Base-by-base conservation (phyloP, 176 grass and related monocot species). In the Pontederia paniculata region DNA sequence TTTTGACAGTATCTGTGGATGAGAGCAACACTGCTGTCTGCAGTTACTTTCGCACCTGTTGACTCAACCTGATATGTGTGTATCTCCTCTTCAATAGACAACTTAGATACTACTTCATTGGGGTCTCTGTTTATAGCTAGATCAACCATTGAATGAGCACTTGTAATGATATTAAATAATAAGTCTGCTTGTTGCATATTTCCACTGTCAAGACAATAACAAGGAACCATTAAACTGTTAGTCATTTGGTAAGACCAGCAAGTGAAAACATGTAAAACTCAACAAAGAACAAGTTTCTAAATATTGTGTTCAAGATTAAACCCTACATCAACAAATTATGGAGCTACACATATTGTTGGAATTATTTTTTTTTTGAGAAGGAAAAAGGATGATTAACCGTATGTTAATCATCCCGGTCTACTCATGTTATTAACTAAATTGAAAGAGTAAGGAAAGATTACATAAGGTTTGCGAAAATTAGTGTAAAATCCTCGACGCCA, bases 21-120 rank as follows among this genome's bases (percentile, higher is more conserved):
- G 62, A 83, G 52, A 67, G 54, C 78, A 57, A 86, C 71, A 64
- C 85, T 89, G 45, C 82, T 89, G 54, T 70, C 78, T 50, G 65
- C 43, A 55, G 90, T 86, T 77, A 89, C 57, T 78, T 78, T 89
- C 57, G 90, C 90, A 41, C 85, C 85, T 8, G 90, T 89, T 75
- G 63, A 62, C 60, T 71, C 68, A 69, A 89, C 63, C 55, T 23
- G 52, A 72, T 89, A 96, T 68, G 80, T 81, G 70, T 73, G 63
- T 80, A 58, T 78, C 75, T 95, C 85, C 72, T 83, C 76, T 52
- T 16, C 11, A 21, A 66, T 19, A 20, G 68, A 56, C 45, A 83
- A 56, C 70, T 16, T 76, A 62, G 63, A 62, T 16, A 43, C 46
- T 48, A 46, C 8, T 61, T 71, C 71, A 44, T 78, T 70, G 21